Percentiles rank a stretch among this genome's conserved stretches.
These are phyloP conservation scores for Teratosphaeria gauchensis DNA, from an alignment of 2,329 filamentous ascomycete genomes.

Conservation along the genomic window DNA sequence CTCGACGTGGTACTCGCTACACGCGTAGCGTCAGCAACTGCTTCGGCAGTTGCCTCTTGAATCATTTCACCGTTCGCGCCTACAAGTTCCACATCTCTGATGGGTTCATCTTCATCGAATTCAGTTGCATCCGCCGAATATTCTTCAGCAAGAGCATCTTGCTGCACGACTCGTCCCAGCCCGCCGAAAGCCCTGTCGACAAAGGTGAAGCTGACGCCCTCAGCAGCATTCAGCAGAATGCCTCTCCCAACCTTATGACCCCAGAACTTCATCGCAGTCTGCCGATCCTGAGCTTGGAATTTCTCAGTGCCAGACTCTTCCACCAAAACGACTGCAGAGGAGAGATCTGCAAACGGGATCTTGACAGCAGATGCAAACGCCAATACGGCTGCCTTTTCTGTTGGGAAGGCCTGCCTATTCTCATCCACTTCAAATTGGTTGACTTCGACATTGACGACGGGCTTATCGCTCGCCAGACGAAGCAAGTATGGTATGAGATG, in stretches of 20 bases:
- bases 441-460: constrained; percentile 47
- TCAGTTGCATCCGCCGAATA: neutral
- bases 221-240: constrained; percentile 47
- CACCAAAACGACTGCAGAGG: constrained; percentile 24
- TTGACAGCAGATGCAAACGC: constrained; percentile 47
- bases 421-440: constrained; percentile 50
- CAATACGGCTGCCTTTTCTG: constrained; percentile 46
- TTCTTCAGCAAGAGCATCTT: neutral
- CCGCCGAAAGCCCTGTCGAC: constrained; percentile 55
- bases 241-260: constrained; percentile 50
- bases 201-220: constrained; percentile 46
- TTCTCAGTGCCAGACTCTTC: constrained; percentile 7
- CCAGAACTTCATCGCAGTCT: constrained; percentile 45
- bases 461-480: constrained; percentile 40
- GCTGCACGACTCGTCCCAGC: constrained; percentile 27
- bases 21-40: constrained; percentile 7
- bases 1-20: neutral
- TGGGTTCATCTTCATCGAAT: constrained; percentile 7
- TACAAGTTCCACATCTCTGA: constrained; percentile 13
- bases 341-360: constrained; percentile 43
- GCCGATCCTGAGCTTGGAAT: constrained; percentile 33
- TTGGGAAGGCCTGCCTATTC: constrained; percentile 41
- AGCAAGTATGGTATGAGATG: constrained; percentile 51
- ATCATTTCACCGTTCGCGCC: constrained; percentile 5
- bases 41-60: constrained; percentile 12